A percentile compares a stretch with the other conserved stretches of the same genome.
These are phyloP conservation scores for Fraxinus sp. DNA, from an alignment of 305 asterid species.

Conservation along the genomic window DNA sequence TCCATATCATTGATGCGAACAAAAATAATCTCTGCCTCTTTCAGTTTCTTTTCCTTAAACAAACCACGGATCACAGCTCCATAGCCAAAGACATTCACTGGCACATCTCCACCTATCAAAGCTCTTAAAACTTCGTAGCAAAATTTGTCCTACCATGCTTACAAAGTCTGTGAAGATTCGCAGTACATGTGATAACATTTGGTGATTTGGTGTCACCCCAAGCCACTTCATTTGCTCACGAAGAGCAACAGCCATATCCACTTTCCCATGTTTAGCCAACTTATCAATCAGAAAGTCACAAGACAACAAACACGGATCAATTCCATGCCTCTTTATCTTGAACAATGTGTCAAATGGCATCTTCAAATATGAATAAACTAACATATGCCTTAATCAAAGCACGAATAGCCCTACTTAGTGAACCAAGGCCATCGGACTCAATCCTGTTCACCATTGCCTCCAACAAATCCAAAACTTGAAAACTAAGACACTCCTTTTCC, in stretches of 20 bases:
- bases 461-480: conserved; percentile 54
- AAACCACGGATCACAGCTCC: conserved; percentile 59
- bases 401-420: conserved; percentile 51
- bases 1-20: conserved; percentile 41
- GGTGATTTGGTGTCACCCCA: conserved; percentile 46
- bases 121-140: conserved; percentile 38
- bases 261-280: conserved; percentile 53
- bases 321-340: conserved; percentile 39
- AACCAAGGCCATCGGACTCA: conserved; percentile 39
- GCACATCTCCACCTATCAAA: conserved; percentile 31
- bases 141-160: conserved; percentile 36
- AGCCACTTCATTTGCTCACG: conserved; percentile 53
- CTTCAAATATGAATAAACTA: conserved; percentile 60
- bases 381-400: conserved; percentile 57
- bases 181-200: conserved; percentile 30
- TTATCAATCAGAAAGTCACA: conserved; percentile 66
- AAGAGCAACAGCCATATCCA: conserved; percentile 46
- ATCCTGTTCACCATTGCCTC: conserved; percentile 56
- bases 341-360: conserved; percentile 54
- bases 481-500: conserved; percentile 22
- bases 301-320: conserved; percentile 48
- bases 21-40: conserved; percentile 49
- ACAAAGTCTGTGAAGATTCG: conserved; percentile 62
- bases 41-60: conserved; percentile 52
- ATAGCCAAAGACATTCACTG: conserved; percentile 45